A percentile compares a stretch with the other conserved stretches of the same genome.
Conservation (phyloP, 2,329 filamentous ascomycete genomes). For the Myriosclerotinia duriaeana region DNA sequence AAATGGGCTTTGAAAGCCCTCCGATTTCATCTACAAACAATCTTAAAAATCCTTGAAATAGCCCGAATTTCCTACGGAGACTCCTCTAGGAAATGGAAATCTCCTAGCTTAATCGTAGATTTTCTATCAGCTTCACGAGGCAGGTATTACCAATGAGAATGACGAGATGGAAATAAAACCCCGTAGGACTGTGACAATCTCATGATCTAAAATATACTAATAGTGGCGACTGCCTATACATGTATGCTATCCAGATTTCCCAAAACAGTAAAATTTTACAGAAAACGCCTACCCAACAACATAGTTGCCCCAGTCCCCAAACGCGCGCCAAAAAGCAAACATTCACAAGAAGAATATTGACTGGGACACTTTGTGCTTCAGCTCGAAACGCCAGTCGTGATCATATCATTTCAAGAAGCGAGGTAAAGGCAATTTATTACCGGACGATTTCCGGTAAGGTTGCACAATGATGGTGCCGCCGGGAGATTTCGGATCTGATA, state of each 20-base stretch:
- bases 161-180: background rate
- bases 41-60: background rate
- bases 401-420: slow-evolving; percentile 13
- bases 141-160: background rate
- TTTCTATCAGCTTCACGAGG: background rate
- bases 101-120: slow-evolving; percentile 2
- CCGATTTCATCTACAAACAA: background rate
- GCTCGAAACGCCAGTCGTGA: slow-evolving; percentile 14
- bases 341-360: slow-evolving; percentile 9
- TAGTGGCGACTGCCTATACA: slow-evolving; percentile 5
- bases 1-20: background rate
- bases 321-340: slow-evolving; percentile 17
- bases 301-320: slow-evolving; percentile 1
- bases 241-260: background rate
- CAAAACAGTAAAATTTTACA: background rate
- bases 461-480: slow-evolving; percentile 8
- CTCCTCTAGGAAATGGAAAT: background rate
- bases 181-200: background rate
- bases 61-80: background rate
- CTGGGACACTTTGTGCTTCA: slow-evolving; percentile 2
- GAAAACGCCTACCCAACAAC: background rate
- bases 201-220: background rate
- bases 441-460: slow-evolving; percentile 9
- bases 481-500: slow-evolving; percentile 25
- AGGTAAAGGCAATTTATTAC: slow-evolving; percentile 4